These are phyloP conservation scores for Leccinum disarticulatum DNA, from an alignment of 768 basidiomycete genomes.

Conservation along the genomic window DNA sequence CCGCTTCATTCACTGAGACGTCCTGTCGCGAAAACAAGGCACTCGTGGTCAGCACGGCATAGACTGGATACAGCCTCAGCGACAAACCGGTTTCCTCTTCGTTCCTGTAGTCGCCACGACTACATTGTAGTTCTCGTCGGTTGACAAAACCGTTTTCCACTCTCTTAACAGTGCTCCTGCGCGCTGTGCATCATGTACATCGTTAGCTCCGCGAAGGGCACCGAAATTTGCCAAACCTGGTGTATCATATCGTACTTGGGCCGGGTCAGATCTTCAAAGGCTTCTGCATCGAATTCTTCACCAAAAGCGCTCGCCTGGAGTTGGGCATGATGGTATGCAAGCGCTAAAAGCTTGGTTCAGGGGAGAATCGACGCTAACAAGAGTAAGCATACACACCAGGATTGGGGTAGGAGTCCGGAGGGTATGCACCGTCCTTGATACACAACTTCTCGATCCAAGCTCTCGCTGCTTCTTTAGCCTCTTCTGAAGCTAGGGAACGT, in stretches of 20 bases:
- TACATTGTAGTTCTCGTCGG: slow-evolving; percentile 63
- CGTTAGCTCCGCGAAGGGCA: not conserved
- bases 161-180: slow-evolving; percentile 64
- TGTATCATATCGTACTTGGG: slow-evolving; percentile 80
- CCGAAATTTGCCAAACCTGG: slow-evolving; percentile 47
- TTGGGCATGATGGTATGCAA: slow-evolving; percentile 87
- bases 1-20: slow-evolving; percentile 63
- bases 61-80: not conserved
- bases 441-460: slow-evolving; percentile 78
- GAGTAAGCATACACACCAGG: slow-evolving; percentile 58
- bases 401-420: slow-evolving; percentile 89
- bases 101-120: slow-evolving; percentile 48
- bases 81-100: slow-evolving; percentile 73
- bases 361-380: not conserved
- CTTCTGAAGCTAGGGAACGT: slow-evolving; percentile 58
- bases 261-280: slow-evolving; percentile 79
- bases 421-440: slow-evolving; percentile 76
- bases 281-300: slow-evolving; percentile 77
- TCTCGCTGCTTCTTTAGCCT: slow-evolving; percentile 63
- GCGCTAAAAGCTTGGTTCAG: slow-evolving; percentile 31
- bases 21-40: slow-evolving; percentile 41
- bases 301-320: slow-evolving; percentile 91
- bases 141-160: slow-evolving; percentile 65
- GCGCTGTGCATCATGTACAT: slow-evolving; percentile 40
- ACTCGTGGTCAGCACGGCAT: slow-evolving; percentile 1